Evolutionary conservation across 2,329 filamentous ascomycete genomes (phyloP).

Genomic region (Arthrobotrys conoides): DNA sequence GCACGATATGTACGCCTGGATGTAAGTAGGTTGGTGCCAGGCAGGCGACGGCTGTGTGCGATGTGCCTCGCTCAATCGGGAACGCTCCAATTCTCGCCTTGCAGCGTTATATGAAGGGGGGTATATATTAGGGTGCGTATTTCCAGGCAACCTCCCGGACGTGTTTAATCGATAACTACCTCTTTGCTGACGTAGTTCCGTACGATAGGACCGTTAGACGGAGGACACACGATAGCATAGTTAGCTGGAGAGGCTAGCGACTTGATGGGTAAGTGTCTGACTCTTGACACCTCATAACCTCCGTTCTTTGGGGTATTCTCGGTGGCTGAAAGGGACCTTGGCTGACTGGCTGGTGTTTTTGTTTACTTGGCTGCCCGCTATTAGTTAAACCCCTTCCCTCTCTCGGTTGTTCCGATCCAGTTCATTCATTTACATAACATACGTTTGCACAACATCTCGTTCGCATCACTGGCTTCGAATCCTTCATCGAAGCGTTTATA

Average conservation of each 20-base stretch:
- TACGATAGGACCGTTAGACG: conserved; percentile 26
- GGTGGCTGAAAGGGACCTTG: conserved; percentile 20
- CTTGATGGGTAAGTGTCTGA: conserved; percentile 13
- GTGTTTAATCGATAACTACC: conserved; percentile 21
- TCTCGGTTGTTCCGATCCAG: conserved; percentile 6
- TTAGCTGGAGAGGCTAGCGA: neutral
- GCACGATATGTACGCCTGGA: neutral
- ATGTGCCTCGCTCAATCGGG: conserved; percentile 49
- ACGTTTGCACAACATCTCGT: neutral
- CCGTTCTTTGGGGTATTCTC: conserved; percentile 18
- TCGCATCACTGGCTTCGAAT: conserved; percentile 3
- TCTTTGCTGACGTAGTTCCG: conserved; percentile 30
- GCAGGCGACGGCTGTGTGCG: conserved; percentile 20
- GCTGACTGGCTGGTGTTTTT: conserved; percentile 24
- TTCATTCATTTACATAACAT: conserved; percentile 9
- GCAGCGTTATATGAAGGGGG: conserved; percentile 26
- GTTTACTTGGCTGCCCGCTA: conserved; percentile 21
- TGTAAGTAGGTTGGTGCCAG: conserved; percentile 6
- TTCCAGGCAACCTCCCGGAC: conserved; percentile 5
- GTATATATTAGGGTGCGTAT: conserved; percentile 23
- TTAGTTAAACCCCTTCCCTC: conserved; percentile 31
- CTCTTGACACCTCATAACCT: conserved; percentile 29
- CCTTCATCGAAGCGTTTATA: neutral
- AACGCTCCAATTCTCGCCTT: conserved; percentile 5
- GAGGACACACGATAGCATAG: conserved; percentile 16